phyloP scores from a whole-genome alignment of 768 basidiomycete species.

The Solioccasus polychromus region DNA sequence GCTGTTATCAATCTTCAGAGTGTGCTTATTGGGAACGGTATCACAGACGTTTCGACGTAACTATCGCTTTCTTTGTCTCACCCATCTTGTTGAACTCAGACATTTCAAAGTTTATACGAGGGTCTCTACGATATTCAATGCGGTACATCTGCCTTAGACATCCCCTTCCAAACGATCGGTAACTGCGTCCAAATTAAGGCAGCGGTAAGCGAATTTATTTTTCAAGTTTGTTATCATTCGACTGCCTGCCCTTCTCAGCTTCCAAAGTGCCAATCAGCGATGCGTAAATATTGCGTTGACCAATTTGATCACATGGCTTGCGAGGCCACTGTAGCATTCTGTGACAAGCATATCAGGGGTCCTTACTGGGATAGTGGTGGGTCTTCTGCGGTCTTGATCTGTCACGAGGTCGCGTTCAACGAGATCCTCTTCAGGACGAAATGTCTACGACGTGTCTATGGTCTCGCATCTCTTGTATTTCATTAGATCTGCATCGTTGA shows the following conservation, averaged over 20 bases:
- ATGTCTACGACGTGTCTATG: slow-evolving; percentile 61
- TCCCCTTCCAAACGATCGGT: slow-evolving; percentile 45
- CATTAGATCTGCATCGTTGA: not conserved
- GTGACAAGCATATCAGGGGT: slow-evolving; percentile 50
- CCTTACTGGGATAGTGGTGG: slow-evolving; percentile 39
- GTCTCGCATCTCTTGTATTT: slow-evolving; percentile 13
- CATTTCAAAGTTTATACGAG: slow-evolving; percentile 32
- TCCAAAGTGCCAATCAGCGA: slow-evolving; percentile 60
- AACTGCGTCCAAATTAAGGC: slow-evolving; percentile 51
- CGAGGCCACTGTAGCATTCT: slow-evolving; percentile 64
- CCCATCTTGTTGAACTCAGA: not conserved
- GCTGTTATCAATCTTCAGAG: slow-evolving; percentile 62
- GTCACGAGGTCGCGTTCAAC: no score
- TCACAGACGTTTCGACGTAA: slow-evolving; percentile 54
- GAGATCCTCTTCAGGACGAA: slow-evolving; percentile 34
- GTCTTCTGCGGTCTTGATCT: slow-evolving; percentile 2
- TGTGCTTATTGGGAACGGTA: slow-evolving; percentile 74
- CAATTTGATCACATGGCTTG: slow-evolving; percentile 65
- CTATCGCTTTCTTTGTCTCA: slow-evolving; percentile 8
- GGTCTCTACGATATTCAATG: slow-evolving; percentile 51
- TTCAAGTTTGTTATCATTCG: not conserved
- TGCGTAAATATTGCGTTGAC: slow-evolving; percentile 61
- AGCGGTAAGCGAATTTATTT: slow-evolving; percentile 38
- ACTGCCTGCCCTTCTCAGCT: slow-evolving; percentile 38
- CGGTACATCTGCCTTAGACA: slow-evolving; percentile 46